Evolutionary conservation across 2,329 filamentous ascomycete genomes (phyloP).

Genomic region (Grosmannia serpens): DNA sequence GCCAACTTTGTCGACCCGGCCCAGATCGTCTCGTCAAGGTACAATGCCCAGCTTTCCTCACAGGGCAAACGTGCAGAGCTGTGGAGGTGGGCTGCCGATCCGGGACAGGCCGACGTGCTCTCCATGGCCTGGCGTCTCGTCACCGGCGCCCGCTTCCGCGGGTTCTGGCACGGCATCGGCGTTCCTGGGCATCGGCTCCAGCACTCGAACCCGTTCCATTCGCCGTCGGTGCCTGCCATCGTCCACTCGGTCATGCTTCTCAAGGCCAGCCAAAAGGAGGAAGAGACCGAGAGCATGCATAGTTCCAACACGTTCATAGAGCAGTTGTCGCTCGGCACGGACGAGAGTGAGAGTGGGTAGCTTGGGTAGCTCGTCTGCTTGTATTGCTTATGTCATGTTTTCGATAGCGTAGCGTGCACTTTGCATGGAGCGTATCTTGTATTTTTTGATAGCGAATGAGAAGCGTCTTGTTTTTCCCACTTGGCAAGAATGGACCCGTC

Average conservation of each 20-base stretch:
- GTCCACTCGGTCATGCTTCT: not conserved
- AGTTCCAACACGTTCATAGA: too few species aligned
- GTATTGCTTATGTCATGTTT: too few species aligned
- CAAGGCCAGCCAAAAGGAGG: not conserved
- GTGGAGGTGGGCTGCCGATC: constrained; percentile 15
- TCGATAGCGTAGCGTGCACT: too few species aligned
- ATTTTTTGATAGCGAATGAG: too few species aligned
- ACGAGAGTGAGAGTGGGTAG: too few species aligned
- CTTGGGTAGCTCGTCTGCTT: too few species aligned
- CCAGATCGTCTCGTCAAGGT: not conserved
- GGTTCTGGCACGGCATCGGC: constrained; percentile 7
- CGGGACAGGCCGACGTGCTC: constrained; percentile 15
- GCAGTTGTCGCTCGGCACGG: too few species aligned
- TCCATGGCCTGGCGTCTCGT: constrained; percentile 16
- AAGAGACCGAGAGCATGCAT: too few species aligned
- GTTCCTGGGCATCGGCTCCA: not conserved
- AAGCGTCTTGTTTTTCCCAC: too few species aligned
- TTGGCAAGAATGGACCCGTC: too few species aligned
- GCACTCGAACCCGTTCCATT: not conserved
- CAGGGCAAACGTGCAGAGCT: constrained; percentile 9
- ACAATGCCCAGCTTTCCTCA: not conserved
- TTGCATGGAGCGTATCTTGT: too few species aligned
- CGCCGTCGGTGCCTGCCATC: not conserved
- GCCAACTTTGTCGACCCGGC: too few species aligned
- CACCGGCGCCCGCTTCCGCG: constrained; percentile 10